Evolutionary conservation across 2,329 filamentous ascomycete species (phyloP).

Genomic region (Cytospora paraplurivora): DNA sequence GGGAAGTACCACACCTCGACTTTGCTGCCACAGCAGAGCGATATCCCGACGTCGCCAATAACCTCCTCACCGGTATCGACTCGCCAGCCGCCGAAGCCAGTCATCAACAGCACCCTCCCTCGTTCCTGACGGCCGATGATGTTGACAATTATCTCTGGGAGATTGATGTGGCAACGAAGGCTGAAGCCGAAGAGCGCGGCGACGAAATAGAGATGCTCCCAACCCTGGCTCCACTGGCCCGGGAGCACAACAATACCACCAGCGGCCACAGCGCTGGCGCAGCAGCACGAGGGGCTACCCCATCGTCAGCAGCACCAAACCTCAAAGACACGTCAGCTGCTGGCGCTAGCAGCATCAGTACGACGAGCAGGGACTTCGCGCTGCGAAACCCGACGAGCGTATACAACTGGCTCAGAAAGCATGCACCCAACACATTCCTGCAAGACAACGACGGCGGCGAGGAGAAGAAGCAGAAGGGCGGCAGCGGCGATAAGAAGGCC

Average conservation of each 20-base stretch:
- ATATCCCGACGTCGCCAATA: conserved; percentile 58
- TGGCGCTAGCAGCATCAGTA: conserved; percentile 42
- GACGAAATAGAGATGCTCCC: conserved; percentile 41
- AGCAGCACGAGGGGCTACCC: conserved; percentile 38
- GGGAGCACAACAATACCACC: conserved; percentile 36
- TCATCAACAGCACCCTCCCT: conserved; percentile 60
- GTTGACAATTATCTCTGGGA: conserved; percentile 73
- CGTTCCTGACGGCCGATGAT: conserved; percentile 70
- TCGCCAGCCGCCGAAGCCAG: conserved; percentile 44
- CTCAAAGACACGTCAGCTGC: conserved; percentile 44
- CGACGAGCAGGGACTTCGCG: conserved; percentile 49
- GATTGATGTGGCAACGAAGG: conserved; percentile 56
- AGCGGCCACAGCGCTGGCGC: conserved; percentile 41
- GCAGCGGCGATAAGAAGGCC: conserved; percentile 35
- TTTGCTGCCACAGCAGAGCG: conserved; percentile 61
- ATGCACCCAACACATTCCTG: conserved; percentile 82
- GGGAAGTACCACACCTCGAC: conserved; percentile 54
- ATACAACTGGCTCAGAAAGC: conserved; percentile 90
- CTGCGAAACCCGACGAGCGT: conserved; percentile 85
- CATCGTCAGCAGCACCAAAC: conserved; percentile 30
- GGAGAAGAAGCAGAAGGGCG: conserved; percentile 32
- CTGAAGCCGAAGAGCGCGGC: conserved; percentile 40
- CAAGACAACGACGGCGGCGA: conserved; percentile 66
- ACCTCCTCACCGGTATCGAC: conserved; percentile 48
- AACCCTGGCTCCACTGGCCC: conserved; percentile 54